Evolutionary conservation across 2,329 filamentous ascomycete genomes (phyloP), one percentile per base, ranked within the genome.

Genomic region (Fusarium luffae): DNA sequence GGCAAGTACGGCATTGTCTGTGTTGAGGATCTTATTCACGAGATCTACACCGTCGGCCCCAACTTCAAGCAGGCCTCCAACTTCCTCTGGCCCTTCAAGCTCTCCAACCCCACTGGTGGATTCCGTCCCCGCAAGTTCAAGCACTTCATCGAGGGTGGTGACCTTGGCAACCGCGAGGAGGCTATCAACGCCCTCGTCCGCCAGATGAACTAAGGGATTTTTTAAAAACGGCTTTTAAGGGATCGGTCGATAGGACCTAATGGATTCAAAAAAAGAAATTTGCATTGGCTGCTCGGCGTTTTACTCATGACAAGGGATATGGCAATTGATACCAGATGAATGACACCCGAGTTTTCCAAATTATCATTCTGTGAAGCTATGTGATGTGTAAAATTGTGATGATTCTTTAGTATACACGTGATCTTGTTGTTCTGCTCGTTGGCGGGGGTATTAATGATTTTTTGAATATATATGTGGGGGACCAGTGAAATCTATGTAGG

Each of bases 71-170:
- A 98, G 88, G 94, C 93, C 79, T 90, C 91, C 87, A 99, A 98
- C 92, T 98, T 98, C 91, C 87, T 98, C 77, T 99, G 96, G 96
- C 96, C 96, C 82, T 99, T 99, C 91, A 98, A 99, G 92, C 92
- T 99, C 77, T 94, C 90, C 90, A 98, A 97, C 90, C 96, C 96
- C 81, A 98, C 86, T 77, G 96, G 96, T 83, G 95, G 96, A 74
- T 99, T 98, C 93, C 92, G 92, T 78, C 85, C 92, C 79, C 89
- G 96, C 86, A 99, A 98, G 89, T 98, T 98, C 91, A 96, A 94
- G 89, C 94, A 98, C 88, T 98, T 93, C 87, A 93, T 98, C 72
- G 93, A 98, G 89, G 96, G 95, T 85, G 96, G 96, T 91, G 96
- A 99, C 85, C 87, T 97, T 78, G 96, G 96, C 83, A 98, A 99